Conservation (phyloP, 1,284 basidiomycete species). For the Microbotryum silenes-acaulis region DNA sequence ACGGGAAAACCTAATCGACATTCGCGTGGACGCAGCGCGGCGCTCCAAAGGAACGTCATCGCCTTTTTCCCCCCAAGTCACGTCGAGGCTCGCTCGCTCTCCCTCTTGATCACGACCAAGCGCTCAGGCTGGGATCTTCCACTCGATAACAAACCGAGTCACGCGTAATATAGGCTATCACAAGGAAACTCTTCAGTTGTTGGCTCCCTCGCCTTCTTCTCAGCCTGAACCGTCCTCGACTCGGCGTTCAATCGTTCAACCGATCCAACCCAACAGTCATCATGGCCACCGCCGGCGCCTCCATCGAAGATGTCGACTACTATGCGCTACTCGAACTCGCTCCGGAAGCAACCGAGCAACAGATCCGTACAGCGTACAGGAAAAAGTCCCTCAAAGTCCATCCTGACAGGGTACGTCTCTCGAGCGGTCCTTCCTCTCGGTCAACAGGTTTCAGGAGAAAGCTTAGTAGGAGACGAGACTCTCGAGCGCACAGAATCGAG, state of each 20-base stretch:
- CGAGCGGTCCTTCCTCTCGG: too few relatives aligned
- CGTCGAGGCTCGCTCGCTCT: neutral
- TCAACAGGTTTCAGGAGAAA: too few relatives aligned
- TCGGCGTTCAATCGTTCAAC: neutral
- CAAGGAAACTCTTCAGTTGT: too few relatives aligned
- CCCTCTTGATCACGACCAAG: neutral
- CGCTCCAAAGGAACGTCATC: too few relatives aligned
- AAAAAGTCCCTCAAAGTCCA: conserved; percentile 33
- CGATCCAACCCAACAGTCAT: too few relatives aligned
- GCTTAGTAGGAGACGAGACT: too few relatives aligned
- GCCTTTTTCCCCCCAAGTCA: neutral
- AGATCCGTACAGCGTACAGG: conserved; percentile 32
- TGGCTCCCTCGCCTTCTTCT: neutral
- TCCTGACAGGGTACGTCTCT: conserved; percentile 31
- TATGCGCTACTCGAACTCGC: conserved; percentile 26
- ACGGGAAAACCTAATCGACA: neutral
- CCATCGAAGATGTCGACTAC: conserved; percentile 29
- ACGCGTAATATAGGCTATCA: too few relatives aligned
- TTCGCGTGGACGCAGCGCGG: too few relatives aligned
- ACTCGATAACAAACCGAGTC: neutral
- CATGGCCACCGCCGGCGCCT: neutral
- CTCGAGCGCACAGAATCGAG: conserved; percentile 26
- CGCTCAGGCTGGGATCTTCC: neutral
- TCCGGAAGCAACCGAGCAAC: conserved; percentile 22
- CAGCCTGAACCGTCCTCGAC: neutral